Evolutionary conservation across 1,284 basidiomycete species (phyloP).

Genomic region (Tylopilus sp.): DNA sequence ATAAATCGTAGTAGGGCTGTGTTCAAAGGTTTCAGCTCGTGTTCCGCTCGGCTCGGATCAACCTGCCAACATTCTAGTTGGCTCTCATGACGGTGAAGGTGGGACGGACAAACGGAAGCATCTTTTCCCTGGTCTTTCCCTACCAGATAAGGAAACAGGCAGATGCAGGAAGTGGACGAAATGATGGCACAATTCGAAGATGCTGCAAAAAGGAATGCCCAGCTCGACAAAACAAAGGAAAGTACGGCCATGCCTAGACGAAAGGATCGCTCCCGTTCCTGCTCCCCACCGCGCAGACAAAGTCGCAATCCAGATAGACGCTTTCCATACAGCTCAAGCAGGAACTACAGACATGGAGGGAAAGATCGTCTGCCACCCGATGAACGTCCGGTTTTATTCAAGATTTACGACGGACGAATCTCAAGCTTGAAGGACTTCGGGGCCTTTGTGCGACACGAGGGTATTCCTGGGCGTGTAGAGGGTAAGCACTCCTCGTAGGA

Average conservation of each 20-base stretch:
- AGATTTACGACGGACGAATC: slow-evolving; percentile 91
- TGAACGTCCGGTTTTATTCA: slow-evolving; percentile 86
- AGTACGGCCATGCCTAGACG: slow-evolving; percentile 59
- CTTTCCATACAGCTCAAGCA: slow-evolving; percentile 46
- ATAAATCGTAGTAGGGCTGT: no score
- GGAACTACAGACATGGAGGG: slow-evolving; percentile 41
- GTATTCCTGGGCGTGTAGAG: slow-evolving; percentile 82
- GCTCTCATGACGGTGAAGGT: slow-evolving; percentile 39
- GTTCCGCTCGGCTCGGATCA: no score
- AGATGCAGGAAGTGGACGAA: slow-evolving; percentile 81
- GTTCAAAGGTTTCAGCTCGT: no score
- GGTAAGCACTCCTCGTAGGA: slow-evolving; percentile 47
- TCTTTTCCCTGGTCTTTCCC: slow-evolving; percentile 89
- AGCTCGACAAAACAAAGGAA: slow-evolving; percentile 46
- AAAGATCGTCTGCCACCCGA: slow-evolving; percentile 55
- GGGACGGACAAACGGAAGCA: slow-evolving; percentile 79
- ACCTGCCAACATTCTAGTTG: slow-evolving; percentile 44
- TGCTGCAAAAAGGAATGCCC: slow-evolving; percentile 61
- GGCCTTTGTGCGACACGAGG: slow-evolving; percentile 89
- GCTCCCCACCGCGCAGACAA: slow-evolving; percentile 47
- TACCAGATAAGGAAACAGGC: slow-evolving; percentile 72
- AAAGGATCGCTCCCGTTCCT: slow-evolving; percentile 45
- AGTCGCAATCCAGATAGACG: slow-evolving; percentile 57
- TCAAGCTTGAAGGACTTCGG: slow-evolving; percentile 92
- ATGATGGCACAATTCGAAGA: slow-evolving; percentile 78